Base-by-base conservation (phyloP, 208 protist genomes). In the Trichomonas tenax region DNA sequence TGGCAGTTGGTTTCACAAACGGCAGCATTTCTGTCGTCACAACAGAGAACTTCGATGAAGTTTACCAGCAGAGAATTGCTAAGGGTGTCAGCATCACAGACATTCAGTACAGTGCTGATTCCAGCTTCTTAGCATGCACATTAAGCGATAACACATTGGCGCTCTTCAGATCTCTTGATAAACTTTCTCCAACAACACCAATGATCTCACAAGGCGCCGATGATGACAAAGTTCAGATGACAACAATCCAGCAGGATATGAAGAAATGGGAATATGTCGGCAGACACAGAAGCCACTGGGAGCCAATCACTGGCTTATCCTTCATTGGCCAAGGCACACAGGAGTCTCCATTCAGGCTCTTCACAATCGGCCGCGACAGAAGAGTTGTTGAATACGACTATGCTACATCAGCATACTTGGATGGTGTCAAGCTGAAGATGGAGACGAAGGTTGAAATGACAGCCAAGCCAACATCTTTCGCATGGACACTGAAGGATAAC, bases 231-330 rank as follows among this genome's bases (percentile, higher is more conserved):
- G 36, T 93, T 0, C 86, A 93, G n/a, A 93, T 93, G 86, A 93
- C 86, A 9, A 93, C 86, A 38, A 93, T 93, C 26, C 86, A 93
- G 46, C 86, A 93, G 46, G 86, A 93, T 17, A 93, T 48, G 44
- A 93, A 93, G 44, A 51, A 93, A 15, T 93, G 86, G 86, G 86
- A 93, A 93, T 93, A 93, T 26, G 86, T 93, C 46, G 86, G 86
- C 4, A 4, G 86, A 17, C 86, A 93, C 46, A 8, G 44, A 3
- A n/a, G 40, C 17, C 86, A 93, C 31, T 93, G 86, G 86, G 86
- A 93, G 15, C 11, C 41, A 51, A 93, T 93, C 1, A 93, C 86
- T 9, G 86, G 86, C 0, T 41, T 93, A 49, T 8, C 86, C 15
- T 93, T 93, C 44, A 93, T 93, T 38, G 86, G 86, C 3, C 41